Evolutionary conservation across 2,329 filamentous ascomycete genomes (phyloP).

Genomic region (Dactylellina drechsleri): DNA sequence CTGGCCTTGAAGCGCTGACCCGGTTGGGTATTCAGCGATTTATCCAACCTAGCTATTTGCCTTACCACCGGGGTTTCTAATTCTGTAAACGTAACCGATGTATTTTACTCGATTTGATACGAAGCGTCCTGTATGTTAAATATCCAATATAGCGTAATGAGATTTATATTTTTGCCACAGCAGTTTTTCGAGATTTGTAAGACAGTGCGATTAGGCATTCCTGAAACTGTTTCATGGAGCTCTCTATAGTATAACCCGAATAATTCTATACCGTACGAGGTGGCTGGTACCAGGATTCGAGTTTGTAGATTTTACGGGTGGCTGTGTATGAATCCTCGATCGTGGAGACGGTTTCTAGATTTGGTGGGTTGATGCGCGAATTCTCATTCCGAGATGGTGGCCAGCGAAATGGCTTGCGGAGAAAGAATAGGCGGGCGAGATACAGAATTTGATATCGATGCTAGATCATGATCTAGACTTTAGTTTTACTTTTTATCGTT

Average conservation of each 20-base stretch:
- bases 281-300: conserved; percentile 10
- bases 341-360: background rate
- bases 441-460: background rate
- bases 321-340: conserved; percentile 4
- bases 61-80: background rate
- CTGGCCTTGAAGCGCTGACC: no score
- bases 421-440: background rate
- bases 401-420: background rate
- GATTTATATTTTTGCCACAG: conserved; percentile 18
- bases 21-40: background rate
- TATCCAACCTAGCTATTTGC: background rate
- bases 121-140: conserved; percentile 29
- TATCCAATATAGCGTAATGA: conserved; percentile 18
- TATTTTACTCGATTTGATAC: conserved; percentile 46
- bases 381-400: background rate
- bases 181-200: conserved; percentile 7
- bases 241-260: background rate
- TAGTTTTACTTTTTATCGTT: background rate
- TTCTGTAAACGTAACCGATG: conserved; percentile 44
- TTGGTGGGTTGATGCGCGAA: background rate
- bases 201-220: conserved; percentile 21
- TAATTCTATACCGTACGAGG: background rate
- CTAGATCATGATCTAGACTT: background rate
- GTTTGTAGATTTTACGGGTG: background rate
- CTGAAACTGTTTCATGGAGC: conserved; percentile 24